Evolutionary conservation across 1,284 basidiomycete genomes (phyloP).

Genomic region (Pseudozyma thailandica): DNA sequence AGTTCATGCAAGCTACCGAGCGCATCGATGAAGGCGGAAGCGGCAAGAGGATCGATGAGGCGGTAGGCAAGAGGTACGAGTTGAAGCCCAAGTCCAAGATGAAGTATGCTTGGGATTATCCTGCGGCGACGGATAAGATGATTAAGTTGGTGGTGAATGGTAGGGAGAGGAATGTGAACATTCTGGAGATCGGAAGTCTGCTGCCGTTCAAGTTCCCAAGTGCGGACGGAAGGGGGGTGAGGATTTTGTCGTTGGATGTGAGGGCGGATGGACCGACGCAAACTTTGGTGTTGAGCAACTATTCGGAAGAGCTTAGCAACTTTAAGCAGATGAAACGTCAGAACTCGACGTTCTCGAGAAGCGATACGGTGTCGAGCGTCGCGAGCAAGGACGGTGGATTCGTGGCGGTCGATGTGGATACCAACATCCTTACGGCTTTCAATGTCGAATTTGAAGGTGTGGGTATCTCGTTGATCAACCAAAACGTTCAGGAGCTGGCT

Average conservation of each 20-base stretch:
- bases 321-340: constrained; percentile 85
- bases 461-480: constrained; percentile 91
- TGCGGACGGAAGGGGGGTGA: constrained; percentile 68
- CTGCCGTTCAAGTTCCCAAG: constrained; percentile 83
- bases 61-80: constrained; percentile 70
- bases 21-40: constrained; percentile 30
- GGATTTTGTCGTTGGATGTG: constrained; percentile 87
- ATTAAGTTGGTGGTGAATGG: constrained; percentile 77
- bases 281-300: constrained; percentile 86
- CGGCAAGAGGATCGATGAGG: constrained; percentile 41
- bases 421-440: constrained; percentile 77
- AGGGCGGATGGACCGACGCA: constrained; percentile 89
- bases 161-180: constrained; percentile 81
- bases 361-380: constrained; percentile 77
- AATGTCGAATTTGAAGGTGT: constrained; percentile 87
- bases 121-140: constrained; percentile 84
- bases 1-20: constrained; percentile 75
- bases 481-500: constrained; percentile 86
- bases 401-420: constrained; percentile 83
- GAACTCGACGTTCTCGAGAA: constrained; percentile 73
- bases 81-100: constrained; percentile 74
- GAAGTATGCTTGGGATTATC: constrained; percentile 93
- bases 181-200: constrained; percentile 95
- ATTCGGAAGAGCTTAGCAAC: constrained; percentile 84
- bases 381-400: constrained; percentile 75